Base-by-base conservation (phyloP, 192 early-diverging fungal genomes). In the Dimargaris xerosporica region DNA sequence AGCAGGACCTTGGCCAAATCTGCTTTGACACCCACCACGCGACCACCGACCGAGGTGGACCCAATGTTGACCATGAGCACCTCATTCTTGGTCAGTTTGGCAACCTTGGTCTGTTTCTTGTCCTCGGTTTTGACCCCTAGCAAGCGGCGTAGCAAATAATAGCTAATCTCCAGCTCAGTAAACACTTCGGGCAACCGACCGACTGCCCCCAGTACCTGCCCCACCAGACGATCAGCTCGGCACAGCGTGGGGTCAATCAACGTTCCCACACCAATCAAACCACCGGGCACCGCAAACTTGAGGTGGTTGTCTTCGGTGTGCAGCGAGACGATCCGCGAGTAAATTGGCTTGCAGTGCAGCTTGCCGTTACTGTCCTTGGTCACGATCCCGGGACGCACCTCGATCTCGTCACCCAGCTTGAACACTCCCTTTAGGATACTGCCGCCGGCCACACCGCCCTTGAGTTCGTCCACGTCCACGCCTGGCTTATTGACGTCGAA, bases 401-500 rank as follows among this genome's bases (percentile, higher is more conserved):
- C 96, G 52, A 99, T 93, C 71, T 91, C 86, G 69, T 99, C 94
- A 59, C 93, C 93, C 29, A 80, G 73, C 75, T 77, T 83, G 63
- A 91, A 76, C 3, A 95, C 89, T 71, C 96, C 96, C 64, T 78
- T 84, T 48, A 99, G 77, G 62, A 99, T 95, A 62, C 87, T 90
- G 41, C 96, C 96, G 79, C 94, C 96, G 54, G 91, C 94, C 69
- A 99, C 93, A 69, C 96, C 94, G 70, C 96, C 96, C 75, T 89
- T 89, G 62, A 99, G 79, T 46, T 91, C 81, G 25, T 85, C 80
- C 29, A 98, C 86, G 75, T 93, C 93, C 26, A 86, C 82, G 70
- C 96, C 96, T 42, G 96, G 94, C 73, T 96, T 96, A 81, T 99
- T 99, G 64, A 99, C 90, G 71, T 99, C 94, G 63, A 99, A 99